Conservation (phyloP, 192 early-diverging fungal genomes). For the Allomyces javanicus region DNA sequence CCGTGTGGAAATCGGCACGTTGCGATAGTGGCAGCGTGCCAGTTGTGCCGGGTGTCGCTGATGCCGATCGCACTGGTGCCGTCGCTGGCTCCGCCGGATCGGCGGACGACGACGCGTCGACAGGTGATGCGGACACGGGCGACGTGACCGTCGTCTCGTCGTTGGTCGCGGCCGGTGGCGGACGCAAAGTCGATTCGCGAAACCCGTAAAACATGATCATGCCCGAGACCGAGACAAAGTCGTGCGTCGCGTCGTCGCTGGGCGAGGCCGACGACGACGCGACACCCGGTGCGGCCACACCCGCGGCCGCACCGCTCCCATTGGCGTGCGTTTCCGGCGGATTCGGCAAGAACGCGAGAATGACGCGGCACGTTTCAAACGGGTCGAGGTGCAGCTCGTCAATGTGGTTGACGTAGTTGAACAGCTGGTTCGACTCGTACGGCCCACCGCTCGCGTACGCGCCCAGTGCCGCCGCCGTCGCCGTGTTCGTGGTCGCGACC, state of each 20-base stretch:
- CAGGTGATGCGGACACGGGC: neutral
- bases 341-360: slow-evolving; percentile 64
- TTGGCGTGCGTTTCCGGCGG: neutral
- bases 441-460: slow-evolving; percentile 16
- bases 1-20: slow-evolving; percentile 34
- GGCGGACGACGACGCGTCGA: neutral
- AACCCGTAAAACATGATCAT: no score
- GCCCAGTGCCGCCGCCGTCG: slow-evolving; percentile 30
- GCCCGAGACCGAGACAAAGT: neutral
- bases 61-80: no score
- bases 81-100: no score
- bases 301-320: neutral
- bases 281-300: neutral
- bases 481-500: slow-evolving; percentile 39
- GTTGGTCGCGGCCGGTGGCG: neutral
- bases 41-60: neutral
- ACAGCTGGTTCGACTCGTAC: slow-evolving; percentile 72
- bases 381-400: slow-evolving; percentile 44
- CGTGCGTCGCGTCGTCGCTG: neutral
- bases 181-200: no score
- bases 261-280: neutral
- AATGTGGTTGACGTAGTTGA: slow-evolving; percentile 77
- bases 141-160: neutral
- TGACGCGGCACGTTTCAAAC: slow-evolving; percentile 43
- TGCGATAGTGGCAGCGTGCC: neutral